These are phyloP conservation scores for Ceratocystis diversiconidia DNA, from an alignment of 2,329 filamentous ascomycete genomes.

Conservation along the genomic window DNA sequence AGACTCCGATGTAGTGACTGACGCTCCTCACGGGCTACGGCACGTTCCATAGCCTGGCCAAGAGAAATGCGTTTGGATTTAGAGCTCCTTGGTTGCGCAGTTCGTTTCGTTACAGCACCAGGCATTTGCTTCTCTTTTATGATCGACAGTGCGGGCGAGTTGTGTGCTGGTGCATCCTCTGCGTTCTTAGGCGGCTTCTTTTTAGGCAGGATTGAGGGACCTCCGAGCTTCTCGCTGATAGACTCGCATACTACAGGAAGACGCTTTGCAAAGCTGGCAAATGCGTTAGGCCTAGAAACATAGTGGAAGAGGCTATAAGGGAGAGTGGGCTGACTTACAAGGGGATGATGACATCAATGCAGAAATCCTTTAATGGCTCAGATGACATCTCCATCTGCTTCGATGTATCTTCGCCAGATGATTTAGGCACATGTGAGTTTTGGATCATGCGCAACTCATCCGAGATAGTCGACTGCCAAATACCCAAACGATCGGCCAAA, in stretches of 20 bases:
- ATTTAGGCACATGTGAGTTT: slow-evolving; percentile 32
- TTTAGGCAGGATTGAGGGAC: slow-evolving; percentile 42
- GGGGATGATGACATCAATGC: slow-evolving; percentile 64
- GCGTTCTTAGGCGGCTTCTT: slow-evolving; percentile 1
- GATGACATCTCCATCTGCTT: slow-evolving; percentile 31
- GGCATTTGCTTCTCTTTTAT: slow-evolving; percentile 35
- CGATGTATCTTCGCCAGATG: slow-evolving; percentile 24
- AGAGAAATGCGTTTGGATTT: slow-evolving; percentile 39
- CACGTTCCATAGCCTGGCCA: slow-evolving; percentile 21
- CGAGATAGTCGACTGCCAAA: slow-evolving; percentile 65
- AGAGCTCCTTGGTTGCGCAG: slow-evolving; percentile 44
- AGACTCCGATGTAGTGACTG: slow-evolving; percentile 32
- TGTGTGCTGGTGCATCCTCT: slow-evolving; percentile 32
- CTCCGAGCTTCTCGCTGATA: slow-evolving; percentile 64
- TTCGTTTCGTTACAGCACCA: slow-evolving; percentile 38
- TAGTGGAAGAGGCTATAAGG: neutral
- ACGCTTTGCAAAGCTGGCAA: slow-evolving; percentile 54
- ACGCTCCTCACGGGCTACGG: slow-evolving; percentile 12
- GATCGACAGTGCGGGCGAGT: slow-evolving; percentile 27
- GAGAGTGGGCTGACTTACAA: slow-evolving; percentile 40
- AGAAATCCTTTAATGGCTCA: slow-evolving; percentile 62
- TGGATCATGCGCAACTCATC: slow-evolving; percentile 40
- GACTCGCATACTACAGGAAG: slow-evolving; percentile 56
- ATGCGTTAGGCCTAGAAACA: slow-evolving; percentile 25
- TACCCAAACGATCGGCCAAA: slow-evolving; percentile 63